Evolutionary conservation across 1,139 yeast genomes (phyloP), one percentile per base, ranked within the genome.

Genomic region (Yamadazyma sp.): DNA sequence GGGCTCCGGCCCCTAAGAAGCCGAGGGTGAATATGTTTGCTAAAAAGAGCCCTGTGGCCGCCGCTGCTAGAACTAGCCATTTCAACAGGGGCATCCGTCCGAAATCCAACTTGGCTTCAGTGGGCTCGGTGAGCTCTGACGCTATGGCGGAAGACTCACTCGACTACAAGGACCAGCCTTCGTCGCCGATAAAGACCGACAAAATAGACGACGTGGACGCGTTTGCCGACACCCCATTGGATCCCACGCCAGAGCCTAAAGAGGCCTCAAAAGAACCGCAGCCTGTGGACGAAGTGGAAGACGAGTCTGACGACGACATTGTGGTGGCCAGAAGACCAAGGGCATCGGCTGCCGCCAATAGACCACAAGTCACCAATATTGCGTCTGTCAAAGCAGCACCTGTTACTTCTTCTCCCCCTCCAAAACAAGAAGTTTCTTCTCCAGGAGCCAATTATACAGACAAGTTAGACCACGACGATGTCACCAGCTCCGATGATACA

Each of bases 271-370:
- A 14, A 28, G 42, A 35, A 9, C 15, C 17, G 12, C 24, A 29
- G 2, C 37, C 27, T 2, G n/a, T 46, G 12, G 49, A 45, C 16
- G 34, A 25, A 3, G 37, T 31, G 4, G 54, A 46, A 9, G 55
- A 50, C 4, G 74, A 73, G 34, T 79, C 79, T 7, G 85, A 80
- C 5, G 84, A 80, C 35, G 77, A 80, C 16, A 60, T 76, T 5
- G 67, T 79, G 22, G 69, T 75, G 12, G 61, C 70, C 7, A 65
- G 73, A 48, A 59, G 77, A 47, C 77, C 75, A 30, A 62, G 74
- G 43, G 65, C 67, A 1, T 54, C 70, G 2, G 72, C 64, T 0
- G 53, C 57, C 1, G 63, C 60, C 14, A 20, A 20, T 20, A 60
- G 49, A 41, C 55, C 49, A 5, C 59, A 53, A 17, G 34, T 44